Percentiles rank a stretch among this genome's conserved stretches.
Evolutionary conservation across 2,329 filamentous ascomycete species (phyloP).

Genomic region (Stemphylium beticola): DNA sequence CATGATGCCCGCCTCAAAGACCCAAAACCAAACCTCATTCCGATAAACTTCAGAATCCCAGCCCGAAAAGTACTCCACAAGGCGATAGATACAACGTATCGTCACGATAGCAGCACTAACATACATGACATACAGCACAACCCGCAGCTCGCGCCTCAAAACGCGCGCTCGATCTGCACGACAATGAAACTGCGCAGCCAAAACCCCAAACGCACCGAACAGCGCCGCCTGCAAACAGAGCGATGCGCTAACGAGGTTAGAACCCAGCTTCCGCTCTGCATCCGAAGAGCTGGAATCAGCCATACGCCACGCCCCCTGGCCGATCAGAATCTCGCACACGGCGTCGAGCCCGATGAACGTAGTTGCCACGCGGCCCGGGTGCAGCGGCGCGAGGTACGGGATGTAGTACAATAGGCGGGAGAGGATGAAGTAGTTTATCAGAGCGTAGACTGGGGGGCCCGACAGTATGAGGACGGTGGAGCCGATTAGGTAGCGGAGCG

Average conservation of each 20-base stretch:
- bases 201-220: constrained; percentile 56
- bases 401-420: constrained; percentile 67
- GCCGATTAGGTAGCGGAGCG: constrained; percentile 49
- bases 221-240: constrained; percentile 59
- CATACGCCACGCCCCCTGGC: constrained; percentile 57
- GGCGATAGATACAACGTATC: constrained; percentile 59
- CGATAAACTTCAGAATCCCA: constrained; percentile 47
- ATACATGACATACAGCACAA: constrained; percentile 56
- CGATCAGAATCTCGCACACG: constrained; percentile 59
- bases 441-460: constrained; percentile 63
- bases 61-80: constrained; percentile 57
- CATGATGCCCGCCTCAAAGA: constrained; percentile 62
- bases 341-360: constrained; percentile 61
- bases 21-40: constrained; percentile 61
- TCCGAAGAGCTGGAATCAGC: constrained; percentile 49
- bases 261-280: constrained; percentile 50
- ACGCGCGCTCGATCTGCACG: constrained; percentile 50
- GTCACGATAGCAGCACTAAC: constrained; percentile 56
- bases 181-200: constrained; percentile 56
- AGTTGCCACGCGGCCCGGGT: constrained; percentile 65
- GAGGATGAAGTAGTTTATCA: constrained; percentile 68
- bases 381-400: constrained; percentile 64
- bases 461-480: constrained; percentile 51
- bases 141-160: constrained; percentile 53
- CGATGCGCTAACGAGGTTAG: constrained; percentile 56